Evolutionary conservation across 2,329 filamentous ascomycete species (phyloP), one percentile per base, ranked within the genome.

Genomic region (Cercospora janseana): DNA sequence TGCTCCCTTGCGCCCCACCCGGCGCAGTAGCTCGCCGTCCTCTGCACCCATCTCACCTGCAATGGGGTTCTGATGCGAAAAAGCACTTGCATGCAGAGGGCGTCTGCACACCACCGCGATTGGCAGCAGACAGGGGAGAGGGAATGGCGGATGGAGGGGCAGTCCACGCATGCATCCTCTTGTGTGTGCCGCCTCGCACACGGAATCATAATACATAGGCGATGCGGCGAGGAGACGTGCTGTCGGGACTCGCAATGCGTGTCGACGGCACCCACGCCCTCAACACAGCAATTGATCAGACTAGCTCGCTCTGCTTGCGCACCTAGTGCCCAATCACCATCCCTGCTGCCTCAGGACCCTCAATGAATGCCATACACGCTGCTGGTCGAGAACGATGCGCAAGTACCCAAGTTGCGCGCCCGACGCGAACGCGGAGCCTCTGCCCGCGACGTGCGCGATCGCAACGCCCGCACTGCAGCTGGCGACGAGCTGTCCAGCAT

Each of bases 171-270:
- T n/a, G n/a, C n/a, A n/a, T n/a, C n/a, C n/a, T n/a, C n/a, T n/a
- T n/a, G n/a, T 41, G n/a, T 41, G 21, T 24, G 37, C 24, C 16
- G 12, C 29, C 31, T 46, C 18, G 28, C 20, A 46, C 28, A 46
- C 24, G 41, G 26, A 28, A 42, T 15, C 21, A 20, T 24, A 7
- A 23, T 23, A 21, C 41, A 44, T 27, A 21, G 41, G 23, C 15
- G 31, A 34, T 34, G 31, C 15, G 16, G 10, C 28, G 16, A 29
- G 23, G 28, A 23, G 10, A 21, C 16, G 15, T 40, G 23, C 45
- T 47, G 45, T 24, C 45, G 45, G 45, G 38, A 40, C 45, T 47
- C 35, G 10, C 21, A n/a, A 13, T n/a, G 27, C 21, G 18, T 6
- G 15, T 13, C 29, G 15, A 13, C 27, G 5, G 13, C 12, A 27